Evolutionary conservation across 2,329 filamentous ascomycete genomes (phyloP), one percentile per base, ranked within the genome.

Genomic region (Trichoderma gracile): DNA sequence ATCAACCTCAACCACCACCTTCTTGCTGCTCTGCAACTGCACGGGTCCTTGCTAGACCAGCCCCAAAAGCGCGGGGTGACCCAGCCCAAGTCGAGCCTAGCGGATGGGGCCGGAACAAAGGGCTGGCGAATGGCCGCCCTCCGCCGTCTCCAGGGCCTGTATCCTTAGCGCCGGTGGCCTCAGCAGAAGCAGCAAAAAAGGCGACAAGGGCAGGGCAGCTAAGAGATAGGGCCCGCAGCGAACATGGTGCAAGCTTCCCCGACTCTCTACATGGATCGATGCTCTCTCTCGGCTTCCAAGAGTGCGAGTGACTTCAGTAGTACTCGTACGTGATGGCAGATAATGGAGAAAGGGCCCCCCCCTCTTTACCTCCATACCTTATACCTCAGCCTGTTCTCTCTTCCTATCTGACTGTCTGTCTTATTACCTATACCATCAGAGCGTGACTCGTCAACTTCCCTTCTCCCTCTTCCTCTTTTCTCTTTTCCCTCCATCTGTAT

Each of bases 21-120:
- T 9, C 43, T n/a, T 54, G n/a, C 52, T 25, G n/a, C n/a, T n/a
- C n/a, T n/a, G n/a, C n/a, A n/a, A n/a, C n/a, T n/a, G 21, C 14
- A 49, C 46, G 3, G 10, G 10, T 38, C 33, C 33, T 38, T 38
- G 27, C 55, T 58, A 58, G 33, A 30, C 27, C 47, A 60, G 38
- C 47, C 40, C 47, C 47, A 61, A 53, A 53, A 61, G 58, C 58
- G 58, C 58, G 58, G 58, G 58, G 58, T 61, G 58, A 46, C 47
- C 49, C 38, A 53, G 58, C 25, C 55, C 43, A 38, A 42, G 38
- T 49, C 46, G 58, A 49, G 38, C n/a, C 47, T 21, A 61, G 49
- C 45, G 47, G 58, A 27, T 43, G 57, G 56, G 30, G 45, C 25
- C n/a, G 46, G 33, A 52, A 38, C 23, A 43, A 30, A 45, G 54